Evolutionary conservation across 2,329 filamentous ascomycete genomes (phyloP).

Genomic region (Lomentospora prolificans): DNA sequence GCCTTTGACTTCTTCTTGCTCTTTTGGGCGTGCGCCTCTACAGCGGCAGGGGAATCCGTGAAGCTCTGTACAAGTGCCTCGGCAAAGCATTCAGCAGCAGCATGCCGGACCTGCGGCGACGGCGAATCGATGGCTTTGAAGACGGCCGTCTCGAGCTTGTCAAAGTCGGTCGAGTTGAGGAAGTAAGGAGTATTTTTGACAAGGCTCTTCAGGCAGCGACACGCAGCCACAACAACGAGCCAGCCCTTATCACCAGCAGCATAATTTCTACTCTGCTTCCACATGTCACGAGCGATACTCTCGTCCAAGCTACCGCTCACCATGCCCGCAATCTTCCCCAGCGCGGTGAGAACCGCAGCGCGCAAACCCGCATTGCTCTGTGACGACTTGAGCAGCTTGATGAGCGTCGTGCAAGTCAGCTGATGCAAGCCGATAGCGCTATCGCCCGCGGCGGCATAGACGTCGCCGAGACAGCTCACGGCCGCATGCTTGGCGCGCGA

Average conservation of each 20-base stretch:
- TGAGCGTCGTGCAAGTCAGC: constrained; percentile 57
- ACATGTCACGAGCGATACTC: constrained; percentile 73
- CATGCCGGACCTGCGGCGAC: constrained; percentile 66
- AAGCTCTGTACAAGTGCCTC: constrained; percentile 63
- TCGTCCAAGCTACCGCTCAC: constrained; percentile 75
- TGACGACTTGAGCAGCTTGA: constrained; percentile 73
- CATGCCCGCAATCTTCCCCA: constrained; percentile 68
- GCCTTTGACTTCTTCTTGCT: constrained; percentile 60
- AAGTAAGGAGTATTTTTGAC: constrained; percentile 69
- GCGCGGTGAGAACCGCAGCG: constrained; percentile 63
- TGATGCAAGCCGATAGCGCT: constrained; percentile 79
- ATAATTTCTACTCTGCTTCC: constrained; percentile 78
- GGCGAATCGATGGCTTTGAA: constrained; percentile 82
- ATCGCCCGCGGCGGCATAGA: constrained; percentile 87
- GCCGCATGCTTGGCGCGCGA: constrained; percentile 77
- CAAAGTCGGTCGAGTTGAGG: constrained; percentile 80
- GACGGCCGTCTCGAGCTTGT: constrained; percentile 69
- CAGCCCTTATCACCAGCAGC: constrained; percentile 72
- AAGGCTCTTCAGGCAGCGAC: constrained; percentile 67
- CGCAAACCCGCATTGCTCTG: constrained; percentile 74
- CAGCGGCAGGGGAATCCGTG: constrained; percentile 40
- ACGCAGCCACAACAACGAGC: constrained; percentile 69
- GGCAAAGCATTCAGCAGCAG: constrained; percentile 76
- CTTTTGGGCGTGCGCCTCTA: constrained; percentile 26
- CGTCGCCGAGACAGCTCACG: constrained; percentile 73